phyloP scores from a whole-genome alignment of 371 early-diverging fungal genomes.

The Zopfochytrium polystomum region DNA sequence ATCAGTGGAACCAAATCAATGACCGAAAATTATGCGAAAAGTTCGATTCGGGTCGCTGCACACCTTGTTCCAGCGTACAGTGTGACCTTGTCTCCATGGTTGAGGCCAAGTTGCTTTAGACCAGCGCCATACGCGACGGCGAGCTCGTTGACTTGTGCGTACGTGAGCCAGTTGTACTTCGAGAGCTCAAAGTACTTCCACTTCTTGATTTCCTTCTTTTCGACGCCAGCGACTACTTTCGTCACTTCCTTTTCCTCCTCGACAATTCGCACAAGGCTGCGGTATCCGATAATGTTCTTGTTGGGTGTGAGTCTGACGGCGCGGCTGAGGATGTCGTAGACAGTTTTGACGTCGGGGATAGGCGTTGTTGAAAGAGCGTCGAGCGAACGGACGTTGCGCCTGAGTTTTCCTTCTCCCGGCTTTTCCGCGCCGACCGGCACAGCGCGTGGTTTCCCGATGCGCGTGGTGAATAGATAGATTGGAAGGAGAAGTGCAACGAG shows the following conservation, averaged over 20 bases:
- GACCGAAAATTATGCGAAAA: no score
- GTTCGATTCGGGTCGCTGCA: no score
- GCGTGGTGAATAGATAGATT: no score
- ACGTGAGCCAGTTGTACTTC: slow-evolving; percentile 64
- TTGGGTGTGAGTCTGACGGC: slow-evolving; percentile 47
- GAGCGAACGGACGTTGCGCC: background rate
- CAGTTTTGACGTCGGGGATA: slow-evolving; percentile 6
- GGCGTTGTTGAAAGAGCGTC: background rate
- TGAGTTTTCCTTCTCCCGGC: no score
- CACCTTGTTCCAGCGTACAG: no score
- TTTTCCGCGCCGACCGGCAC: no score
- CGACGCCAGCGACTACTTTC: slow-evolving; percentile 56
- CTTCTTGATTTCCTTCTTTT: slow-evolving; percentile 67
- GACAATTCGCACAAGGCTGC: slow-evolving; percentile 59
- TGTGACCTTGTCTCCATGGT: slow-evolving; percentile 61
- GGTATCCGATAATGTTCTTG: slow-evolving; percentile 62
- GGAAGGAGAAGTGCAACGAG: no score
- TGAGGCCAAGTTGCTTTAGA: slow-evolving; percentile 62
- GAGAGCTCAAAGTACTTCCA: slow-evolving; percentile 79
- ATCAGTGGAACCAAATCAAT: no score
- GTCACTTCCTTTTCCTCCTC: slow-evolving; percentile 76
- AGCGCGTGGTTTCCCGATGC: no score
- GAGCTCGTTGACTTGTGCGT: slow-evolving; percentile 54
- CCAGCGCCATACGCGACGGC: slow-evolving; percentile 62
- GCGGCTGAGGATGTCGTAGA: slow-evolving; percentile 65